A percentile compares a stretch with the other conserved stretches of the same genome.
These are phyloP conservation scores for Psilocybe azurescens DNA, from an alignment of 768 basidiomycete species.

Conservation along the genomic window DNA sequence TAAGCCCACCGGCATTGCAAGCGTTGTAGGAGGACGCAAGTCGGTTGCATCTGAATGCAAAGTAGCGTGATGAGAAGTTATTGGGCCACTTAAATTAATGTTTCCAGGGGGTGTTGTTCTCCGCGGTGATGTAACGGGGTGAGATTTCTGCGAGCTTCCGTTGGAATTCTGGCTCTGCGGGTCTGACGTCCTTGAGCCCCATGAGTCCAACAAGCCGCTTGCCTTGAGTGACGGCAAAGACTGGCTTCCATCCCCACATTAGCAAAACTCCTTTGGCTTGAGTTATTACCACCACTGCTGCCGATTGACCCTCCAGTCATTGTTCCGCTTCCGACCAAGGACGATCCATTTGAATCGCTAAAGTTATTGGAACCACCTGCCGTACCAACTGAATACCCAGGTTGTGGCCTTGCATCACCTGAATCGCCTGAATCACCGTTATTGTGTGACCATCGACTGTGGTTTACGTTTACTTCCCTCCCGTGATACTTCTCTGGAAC, in stretches of 20 bases:
- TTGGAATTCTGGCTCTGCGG: constrained; percentile 24
- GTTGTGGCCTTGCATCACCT: background rate
- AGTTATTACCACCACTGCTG: background rate
- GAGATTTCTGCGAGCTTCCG: constrained; percentile 20
- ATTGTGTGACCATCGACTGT: constrained; percentile 11
- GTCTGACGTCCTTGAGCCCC: constrained; percentile 41
- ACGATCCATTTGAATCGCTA: background rate
- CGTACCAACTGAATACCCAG: constrained; percentile 5
- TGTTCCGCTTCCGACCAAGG: constrained; percentile 3
- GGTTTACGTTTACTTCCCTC: constrained; percentile 13
- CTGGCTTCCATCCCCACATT: constrained; percentile 36
- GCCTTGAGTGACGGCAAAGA: constrained; percentile 77
- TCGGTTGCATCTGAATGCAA: constrained; percentile 33
- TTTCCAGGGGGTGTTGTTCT: constrained; percentile 24
- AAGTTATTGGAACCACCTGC: background rate
- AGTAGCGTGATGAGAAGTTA: constrained; percentile 21
- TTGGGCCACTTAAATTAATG: constrained; percentile 17
- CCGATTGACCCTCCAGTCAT: background rate
- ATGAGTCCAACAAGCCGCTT: constrained; percentile 70
- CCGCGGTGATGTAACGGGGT: constrained; percentile 32
- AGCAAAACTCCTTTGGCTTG: constrained; percentile 24
- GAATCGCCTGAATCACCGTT: constrained; percentile 4
- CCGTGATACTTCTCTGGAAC: constrained; percentile 14
- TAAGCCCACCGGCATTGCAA: constrained; percentile 69
- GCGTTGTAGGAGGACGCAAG: constrained; percentile 32